These are phyloP conservation scores for Meyerozyma elateridarum DNA, from an alignment of 1,139 yeast genomes.

Conservation along the genomic window DNA sequence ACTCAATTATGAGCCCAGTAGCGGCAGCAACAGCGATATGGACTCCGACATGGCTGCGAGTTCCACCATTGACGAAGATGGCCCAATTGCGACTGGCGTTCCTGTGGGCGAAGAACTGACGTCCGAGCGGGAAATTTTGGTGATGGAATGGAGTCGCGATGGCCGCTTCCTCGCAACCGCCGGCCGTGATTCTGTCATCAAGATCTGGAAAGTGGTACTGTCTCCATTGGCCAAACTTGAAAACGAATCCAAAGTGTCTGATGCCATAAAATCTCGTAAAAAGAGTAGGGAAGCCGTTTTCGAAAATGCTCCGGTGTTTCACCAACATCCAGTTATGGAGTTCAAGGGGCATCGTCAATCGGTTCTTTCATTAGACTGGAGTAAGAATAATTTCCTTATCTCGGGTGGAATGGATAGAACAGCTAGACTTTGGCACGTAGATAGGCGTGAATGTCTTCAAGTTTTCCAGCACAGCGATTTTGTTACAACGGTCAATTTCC, in stretches of 20 bases:
- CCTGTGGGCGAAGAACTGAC: conserved; percentile 5
- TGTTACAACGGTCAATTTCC: conserved; percentile 79
- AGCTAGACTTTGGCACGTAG: conserved; percentile 81
- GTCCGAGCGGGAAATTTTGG: conserved; percentile 54
- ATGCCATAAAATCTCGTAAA: conserved; percentile 5
- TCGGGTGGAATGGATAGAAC: conserved; percentile 86
- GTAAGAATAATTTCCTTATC: conserved; percentile 74
- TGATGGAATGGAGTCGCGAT: conserved; percentile 68
- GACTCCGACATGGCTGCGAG: conserved; percentile 9
- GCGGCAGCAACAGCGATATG: conserved; percentile 10
- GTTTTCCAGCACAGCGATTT: conserved; percentile 73
- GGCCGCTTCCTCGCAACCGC: conserved; percentile 84
- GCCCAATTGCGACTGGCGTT: conserved; percentile 7
- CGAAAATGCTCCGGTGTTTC: conserved; percentile 74
- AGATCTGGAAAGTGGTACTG: conserved; percentile 77
- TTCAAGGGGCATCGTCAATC: conserved; percentile 69
- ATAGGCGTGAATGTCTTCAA: conserved; percentile 57
- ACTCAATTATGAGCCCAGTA: conserved; percentile 26
- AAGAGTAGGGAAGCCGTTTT: conserved; percentile 13
- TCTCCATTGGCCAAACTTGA: conserved; percentile 60
- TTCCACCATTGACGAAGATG: conserved; percentile 8
- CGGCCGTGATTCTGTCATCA: conserved; percentile 64
- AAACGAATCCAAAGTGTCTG: conserved; percentile 18
- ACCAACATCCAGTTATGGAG: conserved; percentile 57
- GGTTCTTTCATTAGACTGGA: conserved; percentile 78